Base-by-base conservation (phyloP, 164 flowering plant genomes). In the Nymphaea colorata region DNA sequence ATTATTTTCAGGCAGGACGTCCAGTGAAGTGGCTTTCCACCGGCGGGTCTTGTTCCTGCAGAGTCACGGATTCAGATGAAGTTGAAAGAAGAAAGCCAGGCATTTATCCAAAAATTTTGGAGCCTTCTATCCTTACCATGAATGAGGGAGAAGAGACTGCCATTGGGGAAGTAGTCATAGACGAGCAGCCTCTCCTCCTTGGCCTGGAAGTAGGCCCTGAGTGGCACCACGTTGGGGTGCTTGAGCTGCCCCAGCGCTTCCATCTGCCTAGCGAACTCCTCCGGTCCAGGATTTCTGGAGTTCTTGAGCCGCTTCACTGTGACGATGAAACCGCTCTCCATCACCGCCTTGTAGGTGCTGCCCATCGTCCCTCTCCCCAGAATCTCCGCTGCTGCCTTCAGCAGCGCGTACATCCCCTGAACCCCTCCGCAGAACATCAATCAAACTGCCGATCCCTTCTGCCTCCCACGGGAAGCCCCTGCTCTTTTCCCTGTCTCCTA, bases 11-110 rank as follows among this genome's bases (percentile, higher is more conserved):
- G 89, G 75, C 98, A 94, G 16, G 98, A 93, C 57, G 97, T 94
- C 97, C 97, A 94, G 75, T 94, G 98, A 44, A 94, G 87, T 47
- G 98, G 98, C 81, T 94, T 94, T 59, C 97, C 97, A 55, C 89
- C 89, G 17, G 91, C 78, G 66, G 85, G 77, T 79, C 89, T 87
- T 69, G 96, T 78, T 64, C 98, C 98, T 94, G 85, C 55, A 61
- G 2, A 51, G 36, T 51, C 57, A 51, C 57, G 14, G 14, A 51
- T 51, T 51, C 14, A 51, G 57, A 25, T 25, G 36, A 25, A 25
- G 36, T 25, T 25, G 36, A 25, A 25, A 25, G 36, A 0, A 25
- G 36, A 25, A 25, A 25, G 36, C 36, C 36, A 25, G 36, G 36
- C 36, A 25, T 25, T 25, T 25, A 25, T 25, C 36, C 36, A n/a